Base-by-base conservation (phyloP, 805 yeast species). In the Metschnikowia gelsemii region DNA sequence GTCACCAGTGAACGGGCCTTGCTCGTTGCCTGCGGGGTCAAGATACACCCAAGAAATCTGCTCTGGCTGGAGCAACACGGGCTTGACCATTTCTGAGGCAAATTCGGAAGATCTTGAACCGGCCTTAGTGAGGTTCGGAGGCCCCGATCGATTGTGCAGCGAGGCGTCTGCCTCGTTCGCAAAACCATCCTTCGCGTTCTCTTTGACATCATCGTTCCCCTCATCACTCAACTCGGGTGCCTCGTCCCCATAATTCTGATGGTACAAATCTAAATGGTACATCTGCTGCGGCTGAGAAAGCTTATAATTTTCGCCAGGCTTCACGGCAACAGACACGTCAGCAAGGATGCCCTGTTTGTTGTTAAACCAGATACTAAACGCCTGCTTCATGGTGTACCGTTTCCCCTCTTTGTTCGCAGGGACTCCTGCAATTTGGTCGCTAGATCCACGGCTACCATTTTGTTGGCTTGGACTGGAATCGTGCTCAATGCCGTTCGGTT, bases 1-100 rank as follows among this genome's bases (percentile, higher is more conserved):
- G 19, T 63, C 59, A 2, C 90, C 88, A 34, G 70, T 69, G 62
- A 87, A 87, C 3, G 96, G 96, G 17, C 96, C 96, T 58, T 87
- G 95, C 47, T 79, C 80, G 37, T 63, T 72, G 4, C 85, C 87
- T 29, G 72, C 60, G 0, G 87, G 80, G 59, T 87, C 96, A 40
- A 82, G 64, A 59, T 87, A 87, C 43, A 65, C 64, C 96, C 96
- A 87, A 35, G 72, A 64, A 50, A 81, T 70, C 38, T 68, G 60
- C 21, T 40, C 48, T 3, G 55, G 55, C 21, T 42, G 47, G 8
- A 51, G 20, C 45, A 51, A 46, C 3, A 17, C 36, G 12, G 40
- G 36, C 11, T 18, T n/a, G 8, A 29, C 18, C 3, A 25, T 18
- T 4, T n/a, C 31, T 14, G n/a, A n/a, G n/a, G n/a, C n/a, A n/a